Percentiles rank a stretch among this genome's conserved stretches.
Evolutionary conservation across 495 filamentous ascomycete species (phyloP).

Genomic region (Penicillium bialowiezense): DNA sequence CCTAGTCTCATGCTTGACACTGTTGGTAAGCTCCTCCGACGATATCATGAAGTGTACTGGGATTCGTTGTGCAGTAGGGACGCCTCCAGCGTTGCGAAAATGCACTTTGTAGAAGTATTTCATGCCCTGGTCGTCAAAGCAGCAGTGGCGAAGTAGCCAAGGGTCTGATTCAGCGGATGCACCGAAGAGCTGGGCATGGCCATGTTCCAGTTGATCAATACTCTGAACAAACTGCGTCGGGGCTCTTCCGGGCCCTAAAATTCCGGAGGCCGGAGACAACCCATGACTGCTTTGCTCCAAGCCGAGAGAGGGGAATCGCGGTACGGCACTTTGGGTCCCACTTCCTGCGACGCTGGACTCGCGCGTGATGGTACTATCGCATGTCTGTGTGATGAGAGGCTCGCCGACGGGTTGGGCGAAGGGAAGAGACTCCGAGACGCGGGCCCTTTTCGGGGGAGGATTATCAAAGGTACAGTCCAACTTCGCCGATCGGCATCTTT

Average conservation of each 20-base stretch:
- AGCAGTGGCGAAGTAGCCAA: slow-evolving; percentile 36
- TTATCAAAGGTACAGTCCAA: slow-evolving; percentile 29
- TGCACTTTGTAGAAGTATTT: slow-evolving; percentile 34
- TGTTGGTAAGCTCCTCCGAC: slow-evolving; percentile 21
- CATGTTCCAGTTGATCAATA: slow-evolving; percentile 32
- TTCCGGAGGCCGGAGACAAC: slow-evolving; percentile 17
- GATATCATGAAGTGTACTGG: slow-evolving; percentile 37
- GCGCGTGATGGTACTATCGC: background rate
- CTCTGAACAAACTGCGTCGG: slow-evolving; percentile 31
- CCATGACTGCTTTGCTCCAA: slow-evolving; percentile 11
- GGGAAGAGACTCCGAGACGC: slow-evolving; percentile 9
- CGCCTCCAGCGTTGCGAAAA: slow-evolving; percentile 37
- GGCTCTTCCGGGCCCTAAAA: slow-evolving; percentile 13
- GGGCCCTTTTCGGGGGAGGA: slow-evolving; percentile 26
- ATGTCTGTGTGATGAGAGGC: slow-evolving; percentile 1
- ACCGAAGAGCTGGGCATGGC: slow-evolving; percentile 33
- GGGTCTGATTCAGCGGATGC: slow-evolving; percentile 38
- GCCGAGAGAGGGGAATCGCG: slow-evolving; percentile 13
- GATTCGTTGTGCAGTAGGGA: slow-evolving; percentile 30
- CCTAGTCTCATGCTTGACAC: slow-evolving; percentile 23
- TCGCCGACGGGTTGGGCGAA: slow-evolving; percentile 10
- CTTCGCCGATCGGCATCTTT: slow-evolving; percentile 27
- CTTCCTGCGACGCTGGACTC: slow-evolving; percentile 6
- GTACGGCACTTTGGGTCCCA: slow-evolving; percentile 4
- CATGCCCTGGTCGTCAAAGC: slow-evolving; percentile 35